Evolutionary conservation across 1,284 basidiomycete species (phyloP).

Genomic region (Trametes sp.): DNA sequence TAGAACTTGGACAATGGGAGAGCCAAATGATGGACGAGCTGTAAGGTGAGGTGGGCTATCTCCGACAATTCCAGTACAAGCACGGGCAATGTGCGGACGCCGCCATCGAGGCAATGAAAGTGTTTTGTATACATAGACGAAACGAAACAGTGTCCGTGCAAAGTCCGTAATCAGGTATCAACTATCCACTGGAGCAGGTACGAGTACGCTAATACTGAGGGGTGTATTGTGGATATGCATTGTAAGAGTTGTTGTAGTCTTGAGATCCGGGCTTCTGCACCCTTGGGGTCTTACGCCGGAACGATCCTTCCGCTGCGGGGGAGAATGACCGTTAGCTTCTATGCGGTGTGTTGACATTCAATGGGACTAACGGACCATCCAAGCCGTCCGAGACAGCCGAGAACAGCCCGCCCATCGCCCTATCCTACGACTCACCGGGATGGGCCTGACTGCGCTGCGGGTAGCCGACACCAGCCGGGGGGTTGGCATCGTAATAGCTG

Average conservation of each 20-base stretch:
- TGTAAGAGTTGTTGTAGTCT: conserved; percentile 28
- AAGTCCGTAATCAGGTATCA: conserved; percentile 26
- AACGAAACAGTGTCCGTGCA: conserved; percentile 21
- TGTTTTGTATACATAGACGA: conserved; percentile 22
- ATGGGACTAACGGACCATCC: conserved; percentile 32
- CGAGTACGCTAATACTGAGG: conserved; percentile 20
- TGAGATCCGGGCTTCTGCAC: conserved; percentile 42
- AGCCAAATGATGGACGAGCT: conserved; percentile 17
- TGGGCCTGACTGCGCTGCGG: conserved; percentile 54
- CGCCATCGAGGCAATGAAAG: conserved; percentile 9
- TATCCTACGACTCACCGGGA: conserved; percentile 54
- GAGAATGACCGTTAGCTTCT: conserved; percentile 30
- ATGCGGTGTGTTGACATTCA: neutral
- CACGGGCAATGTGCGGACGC: neutral
- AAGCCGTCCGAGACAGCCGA: conserved; percentile 31
- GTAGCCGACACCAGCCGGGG: conserved; percentile 43
- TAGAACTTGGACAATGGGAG: conserved; percentile 38
- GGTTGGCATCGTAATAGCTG: conserved; percentile 34
- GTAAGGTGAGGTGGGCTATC: too few species aligned
- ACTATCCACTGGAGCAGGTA: conserved; percentile 9
- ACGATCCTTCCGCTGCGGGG: conserved; percentile 57
- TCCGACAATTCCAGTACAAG: neutral
- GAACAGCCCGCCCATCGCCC: conserved; percentile 17
- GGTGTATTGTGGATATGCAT: conserved; percentile 19
- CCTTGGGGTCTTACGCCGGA: conserved; percentile 59